Base-by-base conservation (phyloP, 208 protist genomes). In the Wallacemonas rigidus region DNA sequence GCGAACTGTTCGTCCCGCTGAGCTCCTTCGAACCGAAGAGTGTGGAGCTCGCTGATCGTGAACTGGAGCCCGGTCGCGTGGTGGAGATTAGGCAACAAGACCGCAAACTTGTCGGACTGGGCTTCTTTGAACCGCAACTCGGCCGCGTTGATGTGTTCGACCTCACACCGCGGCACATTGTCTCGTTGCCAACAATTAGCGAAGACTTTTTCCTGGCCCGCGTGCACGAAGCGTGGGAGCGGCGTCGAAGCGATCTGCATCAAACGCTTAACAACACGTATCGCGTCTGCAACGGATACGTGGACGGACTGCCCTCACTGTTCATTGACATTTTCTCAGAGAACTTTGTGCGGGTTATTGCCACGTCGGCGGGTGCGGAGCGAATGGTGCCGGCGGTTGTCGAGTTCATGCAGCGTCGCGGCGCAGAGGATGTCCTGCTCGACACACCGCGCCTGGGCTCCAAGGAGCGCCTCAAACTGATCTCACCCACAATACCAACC, bases 261-360 rank as follows among this genome's bases (percentile, higher is more conserved):
- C 79, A 85, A 56, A 72, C 64, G 3, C 74, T 75, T 41, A 91
- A 74, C 55, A 95, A 92, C 68, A 83, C 89, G 44, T 97, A 93
- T 57, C 87, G 92, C 41, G 71, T 92, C 4, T 64, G 86, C 45
- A 91, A 97, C 68, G 92, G 92, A 9, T 78, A 81, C 64, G 87
- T 77, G 5, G 92, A 97, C 72, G 80, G 89, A 6, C 48, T 97
- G 40, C 92, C 92, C 2, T 80, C 85, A 1, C 78, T 97, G 43
- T 93, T 90, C 60, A 81, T 97, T 2, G 92, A 97, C 71, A 72
- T 88, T 36, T 97, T 91, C 74, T 94, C 90, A 7, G 81, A 83
- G 45, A 86, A 80, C 56, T 94, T 92, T 73, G 82, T 86, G 9
- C 79, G 89, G 17, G 67, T 97, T n/a, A 72, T 93, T 15, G 89